Evolutionary conservation across 1,284 basidiomycete species (phyloP), one percentile per base, ranked within the genome.

Genomic region (Apiotrichum mycotoxinovorans): DNA sequence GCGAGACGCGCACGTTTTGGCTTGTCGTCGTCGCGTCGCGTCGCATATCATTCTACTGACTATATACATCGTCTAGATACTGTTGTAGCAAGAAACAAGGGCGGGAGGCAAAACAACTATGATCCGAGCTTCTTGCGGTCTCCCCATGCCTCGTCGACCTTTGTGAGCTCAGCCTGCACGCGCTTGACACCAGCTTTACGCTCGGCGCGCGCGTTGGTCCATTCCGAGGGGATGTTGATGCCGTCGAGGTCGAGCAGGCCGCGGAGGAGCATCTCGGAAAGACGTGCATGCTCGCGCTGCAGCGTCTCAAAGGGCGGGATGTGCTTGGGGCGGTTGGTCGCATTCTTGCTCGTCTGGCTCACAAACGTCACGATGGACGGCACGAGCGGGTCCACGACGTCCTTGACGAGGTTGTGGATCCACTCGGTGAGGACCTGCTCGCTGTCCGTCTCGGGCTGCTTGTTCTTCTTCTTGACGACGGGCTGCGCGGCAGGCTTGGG

Each of bases 171-270:
- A n/a, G 60, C 69, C 64, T 81, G 80, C 15, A 80, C 74, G 25
- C 61, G 63, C 63, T 63, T 73, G 9, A 81, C 79, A 0, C 75
- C 78, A 30, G 77, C 73, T 63, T 81, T 81, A 53, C 80, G 67
- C 61, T 75, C 78, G 58, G 69, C 65, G 51, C 80, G 69, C 26
- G 79, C 79, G n/a, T 75, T 66, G 8, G 60, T 63, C 72, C 78
- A 80, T 34, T 64, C 70, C 14, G 58, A 58, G 4, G 75, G 76
- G 33, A 80, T 75, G 48, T 79, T 75, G 43, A 80, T 71, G 34
- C 74, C 73, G 65, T 81, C 80, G 38, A 81, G 63, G 60, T 78
- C 76, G 48, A 81, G 64, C 49, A 81, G 56, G 2, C 72, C 75
- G 54, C 78, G 76, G n/a, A 81, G 61, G 10, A 81, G 64, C 48